These are phyloP conservation scores for Emericellopsis cladophorae DNA, from an alignment of 2,329 filamentous ascomycete species.

Conservation along the genomic window DNA sequence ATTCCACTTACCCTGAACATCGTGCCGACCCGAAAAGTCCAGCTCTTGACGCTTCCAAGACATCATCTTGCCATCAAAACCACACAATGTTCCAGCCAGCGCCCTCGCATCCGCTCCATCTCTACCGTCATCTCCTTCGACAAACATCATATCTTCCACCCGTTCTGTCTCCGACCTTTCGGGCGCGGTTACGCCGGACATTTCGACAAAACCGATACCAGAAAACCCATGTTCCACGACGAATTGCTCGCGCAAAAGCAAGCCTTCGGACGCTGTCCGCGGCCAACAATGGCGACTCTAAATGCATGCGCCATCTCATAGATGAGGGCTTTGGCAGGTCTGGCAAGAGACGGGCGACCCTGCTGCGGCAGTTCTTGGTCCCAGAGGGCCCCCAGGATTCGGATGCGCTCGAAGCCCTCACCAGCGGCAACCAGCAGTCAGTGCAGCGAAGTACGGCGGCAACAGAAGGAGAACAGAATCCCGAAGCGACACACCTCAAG, in stretches of 20 bases:
- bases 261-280: slow-evolving; percentile 35
- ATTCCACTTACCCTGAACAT: no score
- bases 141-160: slow-evolving; percentile 47
- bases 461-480: slow-evolving; percentile 2
- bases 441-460: neutral
- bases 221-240: slow-evolving; percentile 11
- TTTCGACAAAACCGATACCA: slow-evolving; percentile 20
- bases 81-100: neutral
- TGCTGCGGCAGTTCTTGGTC: slow-evolving; percentile 26
- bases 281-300: slow-evolving; percentile 36
- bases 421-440: neutral
- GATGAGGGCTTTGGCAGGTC: slow-evolving; percentile 36
- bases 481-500: slow-evolving; percentile 2
- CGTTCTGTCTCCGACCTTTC: slow-evolving; percentile 18
- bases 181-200: slow-evolving; percentile 23
- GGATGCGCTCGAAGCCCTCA: slow-evolving; percentile 20
- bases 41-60: neutral
- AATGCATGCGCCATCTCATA: slow-evolving; percentile 34
- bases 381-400: slow-evolving; percentile 24
- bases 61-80: neutral
- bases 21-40: no score
- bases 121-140: slow-evolving; percentile 48
- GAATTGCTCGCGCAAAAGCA: slow-evolving; percentile 26
- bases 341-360: slow-evolving; percentile 35
- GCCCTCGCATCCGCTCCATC: slow-evolving; percentile 5